A percentile compares a stretch with the other conserved stretches of the same genome.
Conservation (phyloP, 768 basidiomycete genomes). For the Lyophyllum shimeji region DNA sequence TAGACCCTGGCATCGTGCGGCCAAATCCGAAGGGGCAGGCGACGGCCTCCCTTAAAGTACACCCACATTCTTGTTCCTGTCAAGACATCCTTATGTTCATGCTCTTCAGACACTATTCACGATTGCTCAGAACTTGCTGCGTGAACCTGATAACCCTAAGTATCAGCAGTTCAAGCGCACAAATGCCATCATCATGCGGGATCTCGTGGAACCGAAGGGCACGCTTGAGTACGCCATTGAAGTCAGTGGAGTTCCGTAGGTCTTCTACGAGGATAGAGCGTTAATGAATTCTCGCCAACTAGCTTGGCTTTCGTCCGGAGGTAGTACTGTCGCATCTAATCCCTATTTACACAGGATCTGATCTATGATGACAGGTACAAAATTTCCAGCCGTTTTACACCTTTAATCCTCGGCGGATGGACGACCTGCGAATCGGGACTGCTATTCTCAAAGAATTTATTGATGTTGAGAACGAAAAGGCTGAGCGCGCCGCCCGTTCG, state of each 20-base stretch:
- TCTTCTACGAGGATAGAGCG: background rate
- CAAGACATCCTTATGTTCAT: constrained; percentile 16
- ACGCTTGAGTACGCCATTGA: constrained; percentile 79
- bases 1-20: constrained; percentile 77
- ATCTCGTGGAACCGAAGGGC: constrained; percentile 71
- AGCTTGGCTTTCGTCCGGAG: constrained; percentile 77
- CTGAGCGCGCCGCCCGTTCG: constrained; percentile 45
- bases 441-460: constrained; percentile 65
- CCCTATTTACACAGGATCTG: constrained; percentile 1
- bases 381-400: constrained; percentile 75
- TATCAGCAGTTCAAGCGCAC: constrained; percentile 77
- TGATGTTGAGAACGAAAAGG: constrained; percentile 48
- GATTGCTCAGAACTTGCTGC: constrained; percentile 72
- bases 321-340: constrained; percentile 32
- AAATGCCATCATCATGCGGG: constrained; percentile 63
- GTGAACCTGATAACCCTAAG: constrained; percentile 71
- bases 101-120: constrained; percentile 57
- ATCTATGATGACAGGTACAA: constrained; percentile 44
- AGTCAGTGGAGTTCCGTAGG: constrained; percentile 40
- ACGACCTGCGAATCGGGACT: constrained; percentile 62
- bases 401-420: constrained; percentile 52
- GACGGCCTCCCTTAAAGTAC: constrained; percentile 64
- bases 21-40: constrained; percentile 66
- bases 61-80: constrained; percentile 17
- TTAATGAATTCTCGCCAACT: constrained; percentile 13